Base-by-base conservation (phyloP, 352 stramenopile genomes). In the Pythium phragmiticola region DNA sequence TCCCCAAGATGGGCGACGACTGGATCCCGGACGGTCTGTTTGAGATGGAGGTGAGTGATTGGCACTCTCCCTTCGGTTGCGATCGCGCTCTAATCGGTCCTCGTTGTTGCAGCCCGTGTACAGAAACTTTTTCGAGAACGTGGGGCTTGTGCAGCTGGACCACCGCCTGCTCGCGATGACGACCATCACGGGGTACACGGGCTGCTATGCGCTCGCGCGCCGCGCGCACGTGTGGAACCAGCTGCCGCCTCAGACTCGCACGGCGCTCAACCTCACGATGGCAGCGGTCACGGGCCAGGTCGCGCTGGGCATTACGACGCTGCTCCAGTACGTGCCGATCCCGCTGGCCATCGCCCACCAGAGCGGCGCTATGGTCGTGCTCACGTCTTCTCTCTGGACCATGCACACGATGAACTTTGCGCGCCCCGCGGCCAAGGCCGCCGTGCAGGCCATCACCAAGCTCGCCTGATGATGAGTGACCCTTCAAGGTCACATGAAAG, bases 81-180 rank as follows among this genome's bases (percentile, higher is more conserved):
- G 17, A n/a, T 8, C 13, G 17, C 39, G 4, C 34, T 23, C 12
- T 59, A 9, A 45, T 3, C 33, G 9, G 4, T 19, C 4, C 19
- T 52, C 7, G 21, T 8, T 42, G 17, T 6, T 30, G 21, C 55
- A 75, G 54, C 96, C 96, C 8, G 87, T 77, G 66, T 98, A 94
- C 73, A 84, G 83, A 57, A 99, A 99, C 76, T 90, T 99, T 46
- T 98, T 99, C 68, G 97, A 99, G 72, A 99, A 99, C 73, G 98
- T 97, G 53, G 94, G 96, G 17, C 96, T 96, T n/a, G 97, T 99
- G 62, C 97, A 99, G 75, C 94, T 98, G 33, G 97, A 99, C 77
- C 97, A 99, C 73, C 90, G 97, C 42, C 43, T 98, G 16, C 84
- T 99, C 21, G 98, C 97, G 11, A 88, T 98, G 37, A 88, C 81